A percentile compares a stretch with the other conserved stretches of the same genome.
These are phyloP conservation scores for Ophiostoma pallidulum DNA, from an alignment of 2,329 filamentous ascomycete species.

Conservation along the genomic window DNA sequence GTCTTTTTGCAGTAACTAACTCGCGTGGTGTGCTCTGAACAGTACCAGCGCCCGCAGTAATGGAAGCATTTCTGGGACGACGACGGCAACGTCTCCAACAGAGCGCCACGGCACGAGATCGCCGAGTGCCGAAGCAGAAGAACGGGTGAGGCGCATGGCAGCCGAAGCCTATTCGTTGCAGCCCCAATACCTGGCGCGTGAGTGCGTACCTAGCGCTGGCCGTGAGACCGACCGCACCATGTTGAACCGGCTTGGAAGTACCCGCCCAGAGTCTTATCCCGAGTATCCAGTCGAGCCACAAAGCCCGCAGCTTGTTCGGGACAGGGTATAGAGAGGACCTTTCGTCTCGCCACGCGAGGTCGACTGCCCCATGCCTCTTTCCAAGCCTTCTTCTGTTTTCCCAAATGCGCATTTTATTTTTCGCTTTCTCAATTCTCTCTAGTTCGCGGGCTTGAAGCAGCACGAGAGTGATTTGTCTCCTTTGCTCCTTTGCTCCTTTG, in stretches of 20 bases:
- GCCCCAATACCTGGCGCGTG: constrained; percentile 38
- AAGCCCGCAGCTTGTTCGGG: background rate
- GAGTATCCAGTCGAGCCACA: background rate
- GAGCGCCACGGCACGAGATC: constrained; percentile 27
- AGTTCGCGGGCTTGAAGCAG: too few species aligned
- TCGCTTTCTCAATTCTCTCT: too few species aligned
- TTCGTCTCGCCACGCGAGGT: background rate
- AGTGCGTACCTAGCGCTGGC: constrained; percentile 23
- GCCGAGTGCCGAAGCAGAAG: constrained; percentile 20
- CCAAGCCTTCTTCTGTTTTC: background rate
- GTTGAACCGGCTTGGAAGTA: constrained; percentile 35
- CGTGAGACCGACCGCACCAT: constrained; percentile 47
- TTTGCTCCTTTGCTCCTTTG: background rate
- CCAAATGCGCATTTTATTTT: too few species aligned
- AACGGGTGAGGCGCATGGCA: constrained; percentile 22
- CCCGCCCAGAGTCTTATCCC: background rate
- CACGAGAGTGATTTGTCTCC: background rate
- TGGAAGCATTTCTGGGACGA: constrained; percentile 25
- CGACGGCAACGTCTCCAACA: constrained; percentile 23
- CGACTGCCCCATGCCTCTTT: too few species aligned
- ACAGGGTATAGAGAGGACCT: background rate
- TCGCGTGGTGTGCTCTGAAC: constrained; percentile 19
- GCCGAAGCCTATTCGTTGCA: constrained; percentile 42
- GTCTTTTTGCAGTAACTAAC: constrained; percentile 6
- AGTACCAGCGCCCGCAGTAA: constrained; percentile 29